Base-by-base conservation (phyloP, 2,329 filamentous ascomycete genomes). In the Cercospora nicotianae region DNA sequence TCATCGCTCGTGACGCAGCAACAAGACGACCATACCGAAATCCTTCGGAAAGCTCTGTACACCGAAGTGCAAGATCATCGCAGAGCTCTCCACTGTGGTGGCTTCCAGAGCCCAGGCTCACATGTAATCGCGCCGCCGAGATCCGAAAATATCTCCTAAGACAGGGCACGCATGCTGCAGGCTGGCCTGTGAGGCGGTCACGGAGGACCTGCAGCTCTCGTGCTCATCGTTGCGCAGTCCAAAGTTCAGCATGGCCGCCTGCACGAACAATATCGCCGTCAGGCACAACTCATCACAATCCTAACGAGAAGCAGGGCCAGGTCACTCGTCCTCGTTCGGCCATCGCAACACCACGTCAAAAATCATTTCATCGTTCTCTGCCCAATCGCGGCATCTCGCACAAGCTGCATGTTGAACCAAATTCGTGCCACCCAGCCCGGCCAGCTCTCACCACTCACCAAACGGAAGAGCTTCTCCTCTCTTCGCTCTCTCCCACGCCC, bases 241-340 rank as follows among this genome's bases (percentile, higher is more conserved):
- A 18, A 13, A 45, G 12, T n/a, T 30, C 60, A 55, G 39, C 60
- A 23, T 48, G 30, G n/a, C 3, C 23, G n/a, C 28, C 39, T 63
- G 60, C 60, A 63, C 42, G 28, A 63, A 42, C 60, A 31, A 45
- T 59, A 59, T 31, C 28, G 55, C 28, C 31, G 55, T 18, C 60
- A n/a, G 26, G 26, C 26, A 28, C 20, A 26, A 39, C 58, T 23
- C n/a, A 18, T 16, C 31, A 20, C 39, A 33, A 48, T 28, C n/a
- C 31, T 39, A 7, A 36, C 31, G n/a, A 20, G 31, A 39, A 16
- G 31, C 28, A 39, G 36, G 31, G 16, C 31, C 12, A 33, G 12
- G n/a, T 30, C 55, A 33, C 55, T 36, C 13, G 28, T 20, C 31
- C 31, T 60, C 31, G 31, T 39, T 36, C n/a, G 30, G 20, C 16